A percentile compares a stretch with the other conserved stretches of the same genome.
Conservation (phyloP, 2,329 filamentous ascomycete genomes). For the Pleomassaria siparia region DNA sequence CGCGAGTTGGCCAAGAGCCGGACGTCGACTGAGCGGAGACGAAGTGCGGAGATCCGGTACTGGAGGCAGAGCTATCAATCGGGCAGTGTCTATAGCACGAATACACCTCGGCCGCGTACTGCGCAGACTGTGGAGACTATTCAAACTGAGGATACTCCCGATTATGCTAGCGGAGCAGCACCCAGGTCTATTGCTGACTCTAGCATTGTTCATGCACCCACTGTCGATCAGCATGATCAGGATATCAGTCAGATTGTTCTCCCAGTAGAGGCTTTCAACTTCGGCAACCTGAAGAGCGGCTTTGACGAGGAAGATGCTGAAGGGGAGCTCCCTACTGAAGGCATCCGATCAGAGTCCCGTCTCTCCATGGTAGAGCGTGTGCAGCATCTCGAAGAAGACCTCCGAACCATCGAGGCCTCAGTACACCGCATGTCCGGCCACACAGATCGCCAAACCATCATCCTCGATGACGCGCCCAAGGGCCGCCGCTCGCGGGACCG, state of each 20-base stretch:
- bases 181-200: conserved; percentile 24
- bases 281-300: conserved; percentile 34
- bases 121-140: conserved; percentile 36
- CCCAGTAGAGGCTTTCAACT: conserved; percentile 39
- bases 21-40: conserved; percentile 24
- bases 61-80: conserved; percentile 40
- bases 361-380: conserved; percentile 40
- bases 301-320: conserved; percentile 18
- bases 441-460: conserved; percentile 42
- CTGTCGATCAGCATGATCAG: conserved; percentile 13
- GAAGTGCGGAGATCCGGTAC: conserved; percentile 40
- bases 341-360: conserved; percentile 18
- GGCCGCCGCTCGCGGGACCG: conserved; percentile 33
- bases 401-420: conserved; percentile 32
- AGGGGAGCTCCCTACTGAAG: not conserved
- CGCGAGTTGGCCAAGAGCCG: conserved; percentile 31
- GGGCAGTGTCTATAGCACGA: conserved; percentile 32
- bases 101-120: conserved; percentile 33
- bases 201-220: conserved; percentile 20
- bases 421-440: conserved; percentile 36
- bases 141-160: conserved; percentile 24
- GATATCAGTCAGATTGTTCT: conserved; percentile 17
- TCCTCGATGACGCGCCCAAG: conserved; percentile 41
- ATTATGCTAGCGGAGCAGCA: conserved; percentile 20
- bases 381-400: conserved; percentile 31